A percentile compares a stretch with the other conserved stretches of the same genome.
phyloP scores from a whole-genome alignment of 2,329 filamentous ascomycete genomes.

The Aureobasidium leucospermi region DNA sequence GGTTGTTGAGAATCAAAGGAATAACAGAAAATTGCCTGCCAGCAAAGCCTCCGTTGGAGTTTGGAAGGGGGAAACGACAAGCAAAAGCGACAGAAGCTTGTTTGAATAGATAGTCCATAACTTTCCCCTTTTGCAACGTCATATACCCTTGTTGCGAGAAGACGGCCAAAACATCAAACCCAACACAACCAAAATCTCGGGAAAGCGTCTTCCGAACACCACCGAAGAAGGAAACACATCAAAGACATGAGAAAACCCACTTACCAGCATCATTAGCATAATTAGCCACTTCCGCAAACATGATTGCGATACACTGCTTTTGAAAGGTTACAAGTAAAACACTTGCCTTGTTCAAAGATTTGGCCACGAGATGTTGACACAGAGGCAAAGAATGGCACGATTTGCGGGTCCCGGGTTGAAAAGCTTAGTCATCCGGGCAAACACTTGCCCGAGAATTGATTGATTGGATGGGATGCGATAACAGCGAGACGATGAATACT shows the following conservation, averaged over 20 bases:
- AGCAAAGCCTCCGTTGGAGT: too few relatives aligned
- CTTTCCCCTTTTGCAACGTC: too few relatives aligned
- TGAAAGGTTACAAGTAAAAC: neutral
- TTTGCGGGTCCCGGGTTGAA: neutral
- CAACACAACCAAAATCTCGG: neutral
- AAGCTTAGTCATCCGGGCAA: neutral
- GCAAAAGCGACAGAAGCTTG: too few relatives aligned
- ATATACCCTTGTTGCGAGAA: too few relatives aligned
- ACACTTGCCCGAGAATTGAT: neutral
- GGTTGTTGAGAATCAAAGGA: too few relatives aligned
- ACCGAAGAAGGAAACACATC: neutral
- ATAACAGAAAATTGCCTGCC: too few relatives aligned
- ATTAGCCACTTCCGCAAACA: conserved; percentile 5
- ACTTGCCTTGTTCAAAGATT: neutral
- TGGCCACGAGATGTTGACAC: neutral
- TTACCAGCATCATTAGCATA: conserved; percentile 8
- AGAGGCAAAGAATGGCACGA: neutral
- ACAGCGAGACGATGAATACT: too few relatives aligned
- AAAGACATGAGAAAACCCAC: neutral
- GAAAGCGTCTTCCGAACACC: neutral
- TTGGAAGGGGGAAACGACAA: too few relatives aligned
- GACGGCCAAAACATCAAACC: neutral
- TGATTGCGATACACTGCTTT: neutral
- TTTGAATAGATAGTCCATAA: too few relatives aligned
- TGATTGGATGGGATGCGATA: too few relatives aligned